phyloP scores from a whole-genome alignment of 2,329 filamentous ascomycete species.

The Phoma herbarum region DNA sequence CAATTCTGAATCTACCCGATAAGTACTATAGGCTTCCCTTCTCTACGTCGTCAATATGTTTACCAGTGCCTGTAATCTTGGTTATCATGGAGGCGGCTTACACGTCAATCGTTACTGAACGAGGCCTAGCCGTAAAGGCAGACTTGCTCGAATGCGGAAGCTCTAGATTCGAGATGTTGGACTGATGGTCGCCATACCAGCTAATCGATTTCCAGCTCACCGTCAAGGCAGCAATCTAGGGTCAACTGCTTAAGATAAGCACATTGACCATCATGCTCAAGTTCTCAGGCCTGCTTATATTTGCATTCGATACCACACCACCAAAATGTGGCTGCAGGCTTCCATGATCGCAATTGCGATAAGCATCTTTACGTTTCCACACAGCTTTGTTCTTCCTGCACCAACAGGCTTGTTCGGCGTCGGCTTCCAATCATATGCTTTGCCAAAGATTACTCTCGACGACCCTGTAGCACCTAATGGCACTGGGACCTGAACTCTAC shows the following conservation, averaged over 20 bases:
- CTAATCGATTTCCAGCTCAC: background rate
- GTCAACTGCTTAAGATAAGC: background rate
- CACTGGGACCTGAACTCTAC: slow-evolving; percentile 20
- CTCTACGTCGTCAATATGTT: too few relatives aligned
- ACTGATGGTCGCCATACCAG: background rate
- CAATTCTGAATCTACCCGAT: too few relatives aligned
- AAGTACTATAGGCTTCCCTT: too few relatives aligned
- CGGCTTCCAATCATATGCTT: slow-evolving; percentile 22
- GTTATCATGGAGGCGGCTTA: too few relatives aligned
- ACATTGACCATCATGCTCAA: background rate
- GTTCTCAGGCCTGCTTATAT: background rate
- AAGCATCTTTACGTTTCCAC: background rate
- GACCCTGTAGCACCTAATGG: slow-evolving; percentile 25
- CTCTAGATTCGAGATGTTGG: background rate
- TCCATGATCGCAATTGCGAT: background rate
- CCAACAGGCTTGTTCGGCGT: slow-evolving; percentile 27
- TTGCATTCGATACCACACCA: background rate
- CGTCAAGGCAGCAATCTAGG: background rate
- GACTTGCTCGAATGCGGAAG: slow-evolving; percentile 1
- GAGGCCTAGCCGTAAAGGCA: too few relatives aligned
- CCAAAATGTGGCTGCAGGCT: slow-evolving; percentile 29
- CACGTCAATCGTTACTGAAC: too few relatives aligned
- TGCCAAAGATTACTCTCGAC: slow-evolving; percentile 22
- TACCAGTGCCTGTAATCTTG: too few relatives aligned
- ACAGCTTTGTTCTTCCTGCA: slow-evolving; percentile 22